phyloP scores from a whole-genome alignment of 495 filamentous ascomycete species.

The Talaromyces proteolyticus region DNA sequence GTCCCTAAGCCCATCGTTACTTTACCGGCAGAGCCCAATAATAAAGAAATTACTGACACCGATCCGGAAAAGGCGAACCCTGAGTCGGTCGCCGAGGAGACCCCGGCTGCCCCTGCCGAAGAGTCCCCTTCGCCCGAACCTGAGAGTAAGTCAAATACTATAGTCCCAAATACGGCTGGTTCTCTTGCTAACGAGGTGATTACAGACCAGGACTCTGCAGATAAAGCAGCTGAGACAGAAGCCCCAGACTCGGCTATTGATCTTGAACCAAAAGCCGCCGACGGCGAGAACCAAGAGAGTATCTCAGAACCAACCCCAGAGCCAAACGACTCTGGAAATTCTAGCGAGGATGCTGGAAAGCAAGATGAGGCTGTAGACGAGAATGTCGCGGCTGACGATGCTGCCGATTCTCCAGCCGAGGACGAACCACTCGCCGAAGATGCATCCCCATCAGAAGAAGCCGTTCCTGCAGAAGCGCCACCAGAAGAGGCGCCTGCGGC shows the following conservation, averaged over 20 bases:
- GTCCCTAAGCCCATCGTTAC: constrained; percentile 5
- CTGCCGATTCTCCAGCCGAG: background rate
- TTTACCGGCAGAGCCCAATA: constrained; percentile 2
- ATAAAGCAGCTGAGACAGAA: constrained; percentile 1
- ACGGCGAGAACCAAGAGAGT: constrained; percentile 2
- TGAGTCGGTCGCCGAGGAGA: constrained; percentile 12
- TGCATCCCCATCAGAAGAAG: background rate
- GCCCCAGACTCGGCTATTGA: background rate
- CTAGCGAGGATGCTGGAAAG: background rate
- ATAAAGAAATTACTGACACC: constrained; percentile 4
- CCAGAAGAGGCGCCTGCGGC: constrained; percentile 5
- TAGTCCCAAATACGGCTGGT: too few species aligned
- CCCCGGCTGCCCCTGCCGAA: background rate
- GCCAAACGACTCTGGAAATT: constrained; percentile 1
- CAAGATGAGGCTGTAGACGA: constrained; percentile 1
- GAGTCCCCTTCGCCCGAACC: constrained; percentile 3
- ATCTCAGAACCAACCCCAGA: too few species aligned
- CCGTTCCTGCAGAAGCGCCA: background rate
- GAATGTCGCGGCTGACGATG: background rate
- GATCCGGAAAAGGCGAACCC: constrained; percentile 6
- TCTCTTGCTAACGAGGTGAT: constrained; percentile 1
- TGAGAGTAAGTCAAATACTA: constrained; percentile 7
- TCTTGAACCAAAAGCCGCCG: background rate
- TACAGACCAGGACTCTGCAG: background rate
- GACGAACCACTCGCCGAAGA: background rate